A percentile compares a stretch with the other conserved stretches of the same genome.
Evolutionary conservation across 495 filamentous ascomycete genomes (phyloP).

Genomic region (Durotheca rogersii): DNA sequence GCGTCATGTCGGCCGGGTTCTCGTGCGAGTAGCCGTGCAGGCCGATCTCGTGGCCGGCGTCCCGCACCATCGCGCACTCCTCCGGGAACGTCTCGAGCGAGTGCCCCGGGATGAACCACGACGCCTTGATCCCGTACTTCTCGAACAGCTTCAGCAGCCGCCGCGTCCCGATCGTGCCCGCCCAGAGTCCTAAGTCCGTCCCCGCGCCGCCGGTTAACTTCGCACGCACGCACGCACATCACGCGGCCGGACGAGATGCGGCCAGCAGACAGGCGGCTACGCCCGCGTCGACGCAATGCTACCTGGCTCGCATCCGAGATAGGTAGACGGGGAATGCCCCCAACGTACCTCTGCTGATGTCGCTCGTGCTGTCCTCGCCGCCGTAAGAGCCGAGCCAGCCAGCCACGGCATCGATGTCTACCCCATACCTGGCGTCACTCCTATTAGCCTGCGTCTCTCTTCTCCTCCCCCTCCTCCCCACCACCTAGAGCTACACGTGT

Average conservation of each 20-base stretch:
- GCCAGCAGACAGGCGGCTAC: too few relatives aligned
- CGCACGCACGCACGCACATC: too few relatives aligned
- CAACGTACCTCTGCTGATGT: slow-evolving; percentile 47
- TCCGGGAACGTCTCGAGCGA: slow-evolving; percentile 76
- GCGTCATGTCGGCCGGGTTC: slow-evolving; percentile 69
- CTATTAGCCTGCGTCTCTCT: slow-evolving; percentile 21
- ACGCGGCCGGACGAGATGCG: too few relatives aligned
- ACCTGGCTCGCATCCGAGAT: too few relatives aligned
- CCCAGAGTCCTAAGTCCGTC: slow-evolving; percentile 68
- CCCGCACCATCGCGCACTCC: slow-evolving; percentile 70
- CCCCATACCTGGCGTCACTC: slow-evolving; percentile 29
- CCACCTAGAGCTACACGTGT: too few relatives aligned
- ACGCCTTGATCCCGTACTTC: slow-evolving; percentile 79
- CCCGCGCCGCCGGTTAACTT: too few relatives aligned
- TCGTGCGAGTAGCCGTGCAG: slow-evolving; percentile 76
- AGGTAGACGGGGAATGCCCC: too few relatives aligned
- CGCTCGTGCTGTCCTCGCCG: slow-evolving; percentile 50
- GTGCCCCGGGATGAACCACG: slow-evolving; percentile 83
- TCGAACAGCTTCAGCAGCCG: slow-evolving; percentile 73
- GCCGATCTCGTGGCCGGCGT: slow-evolving; percentile 77
- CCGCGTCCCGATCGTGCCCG: slow-evolving; percentile 69
- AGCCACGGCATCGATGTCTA: slow-evolving; percentile 51
- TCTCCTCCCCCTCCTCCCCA: neutral
- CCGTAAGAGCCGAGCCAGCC: slow-evolving; percentile 44
- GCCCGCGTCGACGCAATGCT: too few relatives aligned